Conservation (phyloP, 2,329 filamentous ascomycete species). For the Claviceps sp. region DNA sequence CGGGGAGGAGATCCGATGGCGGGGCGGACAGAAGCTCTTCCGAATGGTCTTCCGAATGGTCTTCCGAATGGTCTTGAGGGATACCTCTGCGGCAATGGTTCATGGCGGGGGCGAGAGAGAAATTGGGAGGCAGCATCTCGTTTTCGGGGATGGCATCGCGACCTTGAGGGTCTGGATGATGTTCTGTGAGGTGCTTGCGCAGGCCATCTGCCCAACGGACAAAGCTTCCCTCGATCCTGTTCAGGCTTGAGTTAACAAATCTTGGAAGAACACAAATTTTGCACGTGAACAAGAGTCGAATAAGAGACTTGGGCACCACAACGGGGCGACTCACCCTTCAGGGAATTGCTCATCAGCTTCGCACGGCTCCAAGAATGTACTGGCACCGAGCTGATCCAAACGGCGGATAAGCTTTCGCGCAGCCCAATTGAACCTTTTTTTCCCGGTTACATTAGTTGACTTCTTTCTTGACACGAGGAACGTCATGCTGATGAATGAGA, state of each 20-base stretch:
- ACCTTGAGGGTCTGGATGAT: slow-evolving; percentile 56
- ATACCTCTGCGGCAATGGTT: neutral
- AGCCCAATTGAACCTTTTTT: slow-evolving; percentile 74
- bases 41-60: slow-evolving; percentile 10
- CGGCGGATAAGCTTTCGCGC: slow-evolving; percentile 78
- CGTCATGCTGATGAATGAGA: neutral
- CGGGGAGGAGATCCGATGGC: slow-evolving; percentile 31
- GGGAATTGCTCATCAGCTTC: slow-evolving; percentile 91
- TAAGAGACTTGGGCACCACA: slow-evolving; percentile 14
- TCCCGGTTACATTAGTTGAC: neutral
- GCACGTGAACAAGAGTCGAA: neutral
- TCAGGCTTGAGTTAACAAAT: neutral
- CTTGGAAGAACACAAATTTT: neutral
- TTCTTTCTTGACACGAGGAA: neutral
- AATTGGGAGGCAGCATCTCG: slow-evolving; percentile 63
- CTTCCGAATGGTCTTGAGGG: slow-evolving; percentile 7
- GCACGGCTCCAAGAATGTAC: slow-evolving; percentile 60
- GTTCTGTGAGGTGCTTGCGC: slow-evolving; percentile 48
- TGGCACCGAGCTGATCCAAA: slow-evolving; percentile 69
- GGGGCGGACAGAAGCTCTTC: slow-evolving; percentile 12
- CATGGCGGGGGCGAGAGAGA: slow-evolving; percentile 20
- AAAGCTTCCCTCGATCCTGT: slow-evolving; percentile 68
- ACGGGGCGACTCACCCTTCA: slow-evolving; percentile 50
- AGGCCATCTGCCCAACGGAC: slow-evolving; percentile 63
- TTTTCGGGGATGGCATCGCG: slow-evolving; percentile 59